A percentile compares a stretch with the other conserved stretches of the same genome.
Conservation (phyloP, 2,329 filamentous ascomycete species). For the Ceratocystis huliohia region DNA sequence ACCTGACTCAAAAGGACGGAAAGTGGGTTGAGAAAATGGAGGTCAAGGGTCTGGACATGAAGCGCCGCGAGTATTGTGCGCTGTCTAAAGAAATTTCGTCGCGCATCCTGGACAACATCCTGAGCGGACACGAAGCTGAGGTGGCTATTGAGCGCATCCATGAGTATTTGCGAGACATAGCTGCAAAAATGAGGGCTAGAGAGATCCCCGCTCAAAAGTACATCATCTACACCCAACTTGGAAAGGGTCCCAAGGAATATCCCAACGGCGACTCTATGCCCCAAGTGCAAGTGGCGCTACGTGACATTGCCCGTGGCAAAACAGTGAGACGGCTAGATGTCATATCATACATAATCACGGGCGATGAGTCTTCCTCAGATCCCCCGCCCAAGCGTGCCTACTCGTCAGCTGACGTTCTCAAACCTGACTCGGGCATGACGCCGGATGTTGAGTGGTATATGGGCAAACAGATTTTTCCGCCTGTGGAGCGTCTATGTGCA, state of each 20-base stretch:
- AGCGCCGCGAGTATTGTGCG: constrained; percentile 87
- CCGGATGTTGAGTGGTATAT: constrained; percentile 98
- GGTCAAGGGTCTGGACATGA: constrained; percentile 97
- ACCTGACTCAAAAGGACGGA: constrained; percentile 76
- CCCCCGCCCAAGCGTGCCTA: constrained; percentile 78
- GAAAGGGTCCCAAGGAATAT: constrained; percentile 85
- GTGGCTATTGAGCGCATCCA: constrained; percentile 80
- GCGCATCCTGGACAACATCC: constrained; percentile 79
- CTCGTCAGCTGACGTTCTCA: constrained; percentile 71
- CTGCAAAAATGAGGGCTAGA: constrained; percentile 72
- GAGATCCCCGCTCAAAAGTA: constrained; percentile 71
- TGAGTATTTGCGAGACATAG: constrained; percentile 78
- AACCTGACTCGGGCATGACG: constrained; percentile 58
- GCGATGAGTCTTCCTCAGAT: constrained; percentile 51
- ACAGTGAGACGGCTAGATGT: constrained; percentile 86
- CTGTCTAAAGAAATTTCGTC: constrained; percentile 91
- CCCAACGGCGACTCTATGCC: constrained; percentile 93
- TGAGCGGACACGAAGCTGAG: constrained; percentile 87
- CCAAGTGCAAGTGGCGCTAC: constrained; percentile 86
- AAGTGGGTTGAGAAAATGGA: constrained; percentile 92
- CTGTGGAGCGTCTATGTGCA: constrained; percentile 91
- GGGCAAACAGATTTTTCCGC: constrained; percentile 94
- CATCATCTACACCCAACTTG: constrained; percentile 94
- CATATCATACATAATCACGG: constrained; percentile 87
- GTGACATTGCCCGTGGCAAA: constrained; percentile 77